Base-by-base conservation (phyloP, 140 eudicot genomes). In the Cichorium intybus region DNA sequence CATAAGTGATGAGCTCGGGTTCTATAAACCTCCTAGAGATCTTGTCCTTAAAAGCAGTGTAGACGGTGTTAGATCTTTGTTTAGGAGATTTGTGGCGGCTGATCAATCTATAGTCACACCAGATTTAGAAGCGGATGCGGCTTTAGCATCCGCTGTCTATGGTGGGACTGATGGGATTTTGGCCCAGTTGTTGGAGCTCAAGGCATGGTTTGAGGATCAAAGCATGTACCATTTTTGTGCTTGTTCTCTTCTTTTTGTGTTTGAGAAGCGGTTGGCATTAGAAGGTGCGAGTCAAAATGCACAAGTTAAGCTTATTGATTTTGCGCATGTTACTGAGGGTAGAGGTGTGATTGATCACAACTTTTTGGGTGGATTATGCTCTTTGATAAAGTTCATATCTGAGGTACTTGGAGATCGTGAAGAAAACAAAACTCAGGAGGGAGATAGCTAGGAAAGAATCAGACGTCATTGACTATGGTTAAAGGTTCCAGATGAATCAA, bases 351-450 rank as follows among this genome's bases (percentile, higher is more conserved):
- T 93, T 54, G 99, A 93, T 61, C 97, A 88, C 51, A 93, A 93
- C 82, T 93, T 93, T 69, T 88, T 93, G 75, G 99, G 97, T 52
- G 99, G 99, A 39, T 85, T 93, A 29, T 93, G 97, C 79, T 93
- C 97, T 35, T 74, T 88, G 70, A 88, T 93, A 71, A 92, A 89
- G 79, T 86, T 88, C 59, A 75, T 92, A 12, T 77, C 83, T 17
- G 93, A 76, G 47, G 69, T 85, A 35, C 66, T 71, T 16, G 52
- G 70, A 7, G 37, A 71, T 58, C 26, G 10, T 6, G 46, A 58
- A 17, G 47, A 58, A 8, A 47, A 16, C 27, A 20, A 14, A 33
- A 31, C 24, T 20, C 31, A 5, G 18, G 11, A 60, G 33, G 76
- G 61, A 50, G 62, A 24, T 49, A 29, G 18, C 31, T 43, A 43